Evolutionary conservation across 352 stramenopile genomes (phyloP).

Genomic region (Aphanomyces stellatus): DNA sequence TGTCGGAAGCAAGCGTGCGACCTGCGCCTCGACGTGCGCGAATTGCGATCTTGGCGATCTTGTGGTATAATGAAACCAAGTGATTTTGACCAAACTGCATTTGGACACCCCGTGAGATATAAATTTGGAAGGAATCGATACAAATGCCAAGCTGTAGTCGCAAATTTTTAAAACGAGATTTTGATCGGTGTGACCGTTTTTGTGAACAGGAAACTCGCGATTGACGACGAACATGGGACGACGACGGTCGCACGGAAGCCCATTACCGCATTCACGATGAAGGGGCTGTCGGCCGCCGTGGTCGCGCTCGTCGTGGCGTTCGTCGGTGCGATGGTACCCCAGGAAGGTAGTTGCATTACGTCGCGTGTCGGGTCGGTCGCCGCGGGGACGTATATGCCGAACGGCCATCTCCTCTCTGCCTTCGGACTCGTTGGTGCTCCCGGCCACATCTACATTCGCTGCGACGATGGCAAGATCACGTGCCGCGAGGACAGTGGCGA

Average conservation of each 20-base stretch:
- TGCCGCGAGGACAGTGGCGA: constrained; percentile 7
- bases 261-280: not conserved
- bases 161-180: no score
- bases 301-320: not conserved
- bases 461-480: not conserved
- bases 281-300: not conserved
- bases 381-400: not conserved
- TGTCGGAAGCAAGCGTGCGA: no score
- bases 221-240: not conserved
- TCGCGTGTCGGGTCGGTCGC: not conserved
- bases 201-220: not conserved
- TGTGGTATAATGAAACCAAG: no score
- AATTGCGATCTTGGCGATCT: no score
- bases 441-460: constrained; percentile 1
- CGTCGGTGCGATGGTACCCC: not conserved
- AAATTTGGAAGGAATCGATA: no score
- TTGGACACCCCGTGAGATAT: no score
- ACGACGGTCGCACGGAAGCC: not conserved
- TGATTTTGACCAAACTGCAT: no score
- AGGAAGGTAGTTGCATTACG: not conserved
- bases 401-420: not conserved
- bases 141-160: no score
- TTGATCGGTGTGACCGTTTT: no score
- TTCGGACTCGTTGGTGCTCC: not conserved
- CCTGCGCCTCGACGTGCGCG: no score